Conservation (phyloP, 2,329 filamentous ascomycete genomes). For the Pseudogymnoascus sp. region DNA sequence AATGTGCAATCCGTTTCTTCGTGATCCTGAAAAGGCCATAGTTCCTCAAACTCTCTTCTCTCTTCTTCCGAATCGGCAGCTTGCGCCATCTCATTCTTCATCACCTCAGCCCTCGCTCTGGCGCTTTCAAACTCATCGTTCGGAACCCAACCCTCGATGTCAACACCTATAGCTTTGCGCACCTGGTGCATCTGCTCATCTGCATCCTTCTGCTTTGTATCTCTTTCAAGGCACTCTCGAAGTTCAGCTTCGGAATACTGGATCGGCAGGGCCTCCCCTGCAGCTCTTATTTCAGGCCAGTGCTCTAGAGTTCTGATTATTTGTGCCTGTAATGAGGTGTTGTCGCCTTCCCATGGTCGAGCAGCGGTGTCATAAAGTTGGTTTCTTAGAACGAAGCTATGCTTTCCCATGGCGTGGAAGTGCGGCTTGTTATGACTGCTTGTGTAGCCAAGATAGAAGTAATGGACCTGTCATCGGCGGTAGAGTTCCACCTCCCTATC, state of each 20-base stretch:
- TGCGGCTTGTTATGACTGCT: conserved; percentile 16
- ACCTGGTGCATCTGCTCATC: conserved; percentile 18
- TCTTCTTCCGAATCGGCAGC: conserved; percentile 17
- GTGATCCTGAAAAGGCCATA: conserved; percentile 18
- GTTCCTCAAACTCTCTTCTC: conserved; percentile 14
- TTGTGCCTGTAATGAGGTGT: conserved; percentile 19
- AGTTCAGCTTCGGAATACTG: conserved; percentile 16
- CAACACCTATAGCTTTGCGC: conserved; percentile 17
- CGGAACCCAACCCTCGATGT: conserved; percentile 17
- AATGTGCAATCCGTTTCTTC: conserved; percentile 18
- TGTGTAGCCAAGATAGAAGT: conserved; percentile 18
- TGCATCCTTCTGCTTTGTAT: conserved; percentile 17
- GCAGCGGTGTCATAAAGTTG: conserved; percentile 17
- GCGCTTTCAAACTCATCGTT: conserved; percentile 18
- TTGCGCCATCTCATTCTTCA: conserved; percentile 18
- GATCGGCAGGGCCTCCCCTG: conserved; percentile 13
- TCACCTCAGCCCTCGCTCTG: conserved; percentile 14
- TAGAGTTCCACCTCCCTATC: conserved; percentile 17
- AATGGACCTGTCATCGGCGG: conserved; percentile 18
- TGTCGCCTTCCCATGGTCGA: conserved; percentile 20
- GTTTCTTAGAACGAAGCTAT: conserved; percentile 17
- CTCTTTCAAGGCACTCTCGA: conserved; percentile 15
- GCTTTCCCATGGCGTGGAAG: conserved; percentile 16
- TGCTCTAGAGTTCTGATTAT: conserved; percentile 16
- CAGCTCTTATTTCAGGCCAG: conserved; percentile 17